Percentiles rank a stretch among this genome's conserved stretches.
phyloP scores from a whole-genome alignment of 2,329 filamentous ascomycete genomes.

The Talaromyces sp. region DNA sequence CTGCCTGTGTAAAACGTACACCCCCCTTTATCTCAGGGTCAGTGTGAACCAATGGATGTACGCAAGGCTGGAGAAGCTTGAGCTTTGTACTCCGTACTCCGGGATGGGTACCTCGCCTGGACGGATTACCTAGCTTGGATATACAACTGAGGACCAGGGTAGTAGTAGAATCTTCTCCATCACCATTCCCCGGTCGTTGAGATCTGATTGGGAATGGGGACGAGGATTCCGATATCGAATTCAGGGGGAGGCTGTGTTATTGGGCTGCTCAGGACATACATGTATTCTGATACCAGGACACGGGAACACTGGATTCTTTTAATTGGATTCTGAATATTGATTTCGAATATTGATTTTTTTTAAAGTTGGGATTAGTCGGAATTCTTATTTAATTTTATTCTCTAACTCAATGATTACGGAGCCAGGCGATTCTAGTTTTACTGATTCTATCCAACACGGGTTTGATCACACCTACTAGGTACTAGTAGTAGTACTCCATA shows the following conservation, averaged over 20 bases:
- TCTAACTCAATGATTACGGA: background rate
- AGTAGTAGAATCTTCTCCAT: constrained; percentile 1
- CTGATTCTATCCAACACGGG: background rate
- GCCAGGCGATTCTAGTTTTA: background rate
- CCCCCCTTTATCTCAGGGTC: constrained; percentile 21
- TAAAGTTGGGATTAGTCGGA: background rate
- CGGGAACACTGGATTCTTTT: constrained; percentile 2
- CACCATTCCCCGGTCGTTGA: constrained; percentile 20
- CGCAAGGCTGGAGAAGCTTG: background rate
- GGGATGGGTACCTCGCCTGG: background rate
- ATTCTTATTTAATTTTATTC: background rate
- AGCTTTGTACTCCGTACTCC: background rate
- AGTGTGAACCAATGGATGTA: constrained; percentile 12
- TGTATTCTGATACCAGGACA: constrained; percentile 9
- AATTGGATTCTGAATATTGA: background rate
- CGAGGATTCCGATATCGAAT: constrained; percentile 7
- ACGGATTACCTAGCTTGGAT: background rate
- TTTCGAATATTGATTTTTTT: background rate
- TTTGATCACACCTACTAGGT: no score
- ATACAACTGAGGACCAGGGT: background rate
- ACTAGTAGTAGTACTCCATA: no score
- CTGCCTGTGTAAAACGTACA: background rate
- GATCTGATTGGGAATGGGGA: constrained; percentile 7
- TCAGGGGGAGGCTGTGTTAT: constrained; percentile 32
- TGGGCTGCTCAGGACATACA: background rate